Evolutionary conservation across 306 rosid species (phyloP).

Genomic region (Acmispon strigosus): DNA sequence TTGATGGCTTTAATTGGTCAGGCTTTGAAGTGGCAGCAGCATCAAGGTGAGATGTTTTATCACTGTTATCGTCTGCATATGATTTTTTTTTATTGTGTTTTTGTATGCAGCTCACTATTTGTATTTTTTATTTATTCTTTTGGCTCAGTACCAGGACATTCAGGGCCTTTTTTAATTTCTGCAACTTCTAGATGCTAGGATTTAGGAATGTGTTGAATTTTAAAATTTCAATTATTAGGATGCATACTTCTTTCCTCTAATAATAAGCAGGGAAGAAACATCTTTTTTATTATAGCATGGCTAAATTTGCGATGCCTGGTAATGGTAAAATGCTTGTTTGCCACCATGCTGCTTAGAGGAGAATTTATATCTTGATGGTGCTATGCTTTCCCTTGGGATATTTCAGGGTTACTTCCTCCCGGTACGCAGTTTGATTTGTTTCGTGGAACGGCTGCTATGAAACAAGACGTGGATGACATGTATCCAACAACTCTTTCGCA

Average conservation of each 20-base stretch:
- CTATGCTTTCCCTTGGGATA: constrained; percentile 21
- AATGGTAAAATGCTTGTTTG: not conserved
- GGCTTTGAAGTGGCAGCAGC: constrained; percentile 99
- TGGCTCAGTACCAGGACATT: not conserved
- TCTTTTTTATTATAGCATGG: not conserved
- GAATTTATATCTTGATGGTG: constrained; percentile 16
- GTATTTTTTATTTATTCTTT: not conserved
- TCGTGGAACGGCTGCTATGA: constrained; percentile 99
- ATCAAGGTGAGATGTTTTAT: constrained; percentile 53
- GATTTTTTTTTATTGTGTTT: not conserved
- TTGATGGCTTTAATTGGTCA: constrained; percentile 96
- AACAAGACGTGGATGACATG: constrained; percentile 96
- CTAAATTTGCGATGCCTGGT: not conserved
- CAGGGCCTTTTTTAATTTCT: constrained; percentile 1
- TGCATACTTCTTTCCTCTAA: not conserved
- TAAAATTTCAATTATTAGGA: not conserved
- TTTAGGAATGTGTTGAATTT: constrained; percentile 4
- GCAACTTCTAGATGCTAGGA: constrained; percentile 1
- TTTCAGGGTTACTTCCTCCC: constrained; percentile 94
- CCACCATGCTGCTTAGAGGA: not conserved
- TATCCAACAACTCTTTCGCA: constrained; percentile 87
- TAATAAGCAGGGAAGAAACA: not conserved
- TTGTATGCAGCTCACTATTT: not conserved
- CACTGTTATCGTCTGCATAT: not conserved
- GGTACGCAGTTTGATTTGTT: constrained; percentile 98